Evolutionary conservation across 192 early-diverging fungal genomes (phyloP), one percentile per base, ranked within the genome.

Genomic region (Thamnidium elegans): DNA sequence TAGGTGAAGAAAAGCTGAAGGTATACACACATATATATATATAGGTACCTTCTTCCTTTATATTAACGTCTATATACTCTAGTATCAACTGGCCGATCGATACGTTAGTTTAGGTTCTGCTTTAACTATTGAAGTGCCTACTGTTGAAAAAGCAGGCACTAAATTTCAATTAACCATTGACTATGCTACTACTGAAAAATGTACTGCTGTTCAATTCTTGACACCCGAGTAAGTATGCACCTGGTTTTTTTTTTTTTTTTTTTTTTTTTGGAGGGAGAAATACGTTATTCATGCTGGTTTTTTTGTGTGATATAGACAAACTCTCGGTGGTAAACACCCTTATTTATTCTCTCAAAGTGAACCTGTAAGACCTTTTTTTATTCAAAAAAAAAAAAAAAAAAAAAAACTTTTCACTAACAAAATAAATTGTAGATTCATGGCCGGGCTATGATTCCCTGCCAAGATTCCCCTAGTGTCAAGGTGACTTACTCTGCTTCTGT

Each of bases 291-390:
- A 39, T 8, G n/a, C 17, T 46, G 2, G 1, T 15, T 11, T 45
- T 56, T n/a, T n/a, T n/a, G 26, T 4, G 3, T 50, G 31, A 11
- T 55, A 21, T 17, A 91, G 87, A 65, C 97, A 98, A 78, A 99
- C 97, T 7, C 85, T 92, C 31, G 97, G 97, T 46, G 93, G 93
- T 76, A 80, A 86, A 63, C 81, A 93, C 63, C 97, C 97, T 19
- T 99, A 99, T 72, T 76, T 99, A 47, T 99, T 99, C 74, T 93
- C 94, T 44, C 97, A 99, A 76, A 96, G 97, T 79, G 91, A 99
- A 77, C 86, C 84, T 21, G 77, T 78, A 75, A 71, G 68, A 52
- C 39, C 9, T 36, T 36, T 36, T 36, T 36, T 0, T 8, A 23
- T 53, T n/a, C 32, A 8, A 7, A 30, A 30, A 5, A 4, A 10